Percentiles rank a stretch among this genome's conserved stretches.
Evolutionary conservation across 192 early-diverging fungal genomes (phyloP).

Genomic region (Entomortierella beljakovae): DNA sequence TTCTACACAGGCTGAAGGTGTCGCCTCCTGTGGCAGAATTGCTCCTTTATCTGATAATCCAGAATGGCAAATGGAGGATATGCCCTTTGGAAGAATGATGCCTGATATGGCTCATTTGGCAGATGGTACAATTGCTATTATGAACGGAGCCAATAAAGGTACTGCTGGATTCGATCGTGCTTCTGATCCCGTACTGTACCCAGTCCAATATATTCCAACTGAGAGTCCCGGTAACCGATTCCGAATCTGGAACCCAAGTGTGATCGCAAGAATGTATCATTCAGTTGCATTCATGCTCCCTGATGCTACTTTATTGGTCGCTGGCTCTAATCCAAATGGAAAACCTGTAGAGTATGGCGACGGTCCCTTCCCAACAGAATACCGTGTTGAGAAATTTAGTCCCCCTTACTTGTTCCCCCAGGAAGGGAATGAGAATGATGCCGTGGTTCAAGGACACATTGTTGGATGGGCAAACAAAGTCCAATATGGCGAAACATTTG

Average conservation of each 20-base stretch:
- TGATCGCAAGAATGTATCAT: slow-evolving; percentile 59
- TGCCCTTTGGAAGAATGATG: slow-evolving; percentile 54
- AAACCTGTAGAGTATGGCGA: slow-evolving; percentile 35
- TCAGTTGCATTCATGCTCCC: slow-evolving; percentile 53
- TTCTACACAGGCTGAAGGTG: slow-evolving; percentile 35
- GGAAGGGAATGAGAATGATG: not conserved
- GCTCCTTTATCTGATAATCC: slow-evolving; percentile 36
- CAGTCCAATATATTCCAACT: slow-evolving; percentile 49
- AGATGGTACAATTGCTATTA: slow-evolving; percentile 36
- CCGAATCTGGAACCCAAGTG: slow-evolving; percentile 46
- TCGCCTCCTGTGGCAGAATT: slow-evolving; percentile 55
- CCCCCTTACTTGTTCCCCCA: slow-evolving; percentile 65
- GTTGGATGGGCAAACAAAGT: slow-evolving; percentile 24
- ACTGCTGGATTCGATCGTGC: slow-evolving; percentile 54
- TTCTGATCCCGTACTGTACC: slow-evolving; percentile 41
- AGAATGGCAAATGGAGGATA: slow-evolving; percentile 53
- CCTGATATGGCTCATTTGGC: slow-evolving; percentile 51
- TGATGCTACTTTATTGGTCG: slow-evolving; percentile 46
- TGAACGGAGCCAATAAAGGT: slow-evolving; percentile 50
- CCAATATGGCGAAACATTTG: slow-evolving; percentile 39
- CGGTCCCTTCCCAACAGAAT: slow-evolving; percentile 58
- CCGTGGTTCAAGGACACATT: slow-evolving; percentile 34
- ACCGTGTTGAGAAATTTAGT: slow-evolving; percentile 62
- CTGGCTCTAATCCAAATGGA: slow-evolving; percentile 56
- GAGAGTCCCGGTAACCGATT: slow-evolving; percentile 26